Base-by-base conservation (phyloP, 2,329 filamentous ascomycete species). In the Colletotrichum aenigma region DNA sequence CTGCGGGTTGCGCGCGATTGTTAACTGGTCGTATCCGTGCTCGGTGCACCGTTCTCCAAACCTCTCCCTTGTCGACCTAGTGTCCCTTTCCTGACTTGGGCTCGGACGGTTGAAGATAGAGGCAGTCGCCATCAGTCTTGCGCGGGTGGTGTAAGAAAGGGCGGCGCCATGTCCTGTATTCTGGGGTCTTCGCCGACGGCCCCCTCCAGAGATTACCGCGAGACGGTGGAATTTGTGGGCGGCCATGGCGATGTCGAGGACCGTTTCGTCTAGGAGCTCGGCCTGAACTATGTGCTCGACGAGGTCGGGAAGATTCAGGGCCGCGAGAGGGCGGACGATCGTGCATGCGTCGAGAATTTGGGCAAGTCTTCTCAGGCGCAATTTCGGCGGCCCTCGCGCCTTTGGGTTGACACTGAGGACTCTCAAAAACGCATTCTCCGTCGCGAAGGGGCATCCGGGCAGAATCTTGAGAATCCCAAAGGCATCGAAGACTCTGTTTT, bases 1-100 rank as follows among this genome's bases (percentile, higher is more conserved):
- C 2, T 36, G 0, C 34, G 34, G 36, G 36, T 38, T 38, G 36
- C 36, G 36, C 36, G 36, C 36, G 8, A 38, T 38, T 1, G 36
- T 38, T 0, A 9, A 1, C 36, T 9, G 2, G 36, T 38, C 36
- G 16, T 38, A 1, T 1, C 36, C 15, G 1, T 38, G 1, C 7
- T 8, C 36, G 16, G 16, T 38, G 16, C 16, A 38, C 16, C 36
- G 3, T 18, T 38, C 36, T 38, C 16, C 16, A 1, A 38, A 38
- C 16, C 36, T 38, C 36, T 38, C 36, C 36, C 36, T 38, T 38
- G 36, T 38, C 15, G 7, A 38, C 36, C 36, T 38, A 0, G 1
- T 38, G 36, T 18, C 36, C 1, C 0, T 38, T 0, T 38, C 36
- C 0, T 38, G 16, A 3, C 4, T 43, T 43, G 4, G 16, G 36